These are phyloP conservation scores for Carex myosuroides DNA, from an alignment of 176 grass and related monocot genomes.

Conservation along the genomic window DNA sequence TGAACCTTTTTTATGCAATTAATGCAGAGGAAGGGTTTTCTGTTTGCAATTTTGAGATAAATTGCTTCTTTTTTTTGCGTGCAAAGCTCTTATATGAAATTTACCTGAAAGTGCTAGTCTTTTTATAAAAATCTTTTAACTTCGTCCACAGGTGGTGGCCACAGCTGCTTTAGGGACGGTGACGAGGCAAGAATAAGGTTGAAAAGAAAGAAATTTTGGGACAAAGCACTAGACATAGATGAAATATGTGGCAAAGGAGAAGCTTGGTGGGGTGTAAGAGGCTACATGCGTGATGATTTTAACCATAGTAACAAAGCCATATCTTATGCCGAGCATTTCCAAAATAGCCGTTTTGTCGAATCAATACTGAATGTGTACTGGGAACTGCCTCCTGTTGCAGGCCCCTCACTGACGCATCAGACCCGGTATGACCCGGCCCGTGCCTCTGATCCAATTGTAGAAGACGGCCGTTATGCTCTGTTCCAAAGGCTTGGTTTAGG, in stretches of 20 bases:
- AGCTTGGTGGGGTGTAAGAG: slow-evolving; percentile 86
- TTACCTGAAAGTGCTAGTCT: neutral
- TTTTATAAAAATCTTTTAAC: neutral
- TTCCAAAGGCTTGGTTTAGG: slow-evolving; percentile 60
- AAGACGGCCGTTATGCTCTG: slow-evolving; percentile 59
- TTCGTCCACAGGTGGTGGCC: slow-evolving; percentile 52
- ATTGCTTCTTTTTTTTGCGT: neutral
- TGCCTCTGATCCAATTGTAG: slow-evolving; percentile 59
- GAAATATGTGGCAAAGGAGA: slow-evolving; percentile 61
- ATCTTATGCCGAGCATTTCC: slow-evolving; percentile 70
- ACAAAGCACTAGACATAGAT: slow-evolving; percentile 67
- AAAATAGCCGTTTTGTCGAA: slow-evolving; percentile 72
- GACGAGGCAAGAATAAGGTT: slow-evolving; percentile 80
- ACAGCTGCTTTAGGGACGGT: slow-evolving; percentile 72
- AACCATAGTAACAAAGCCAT: slow-evolving; percentile 68
- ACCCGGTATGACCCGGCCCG: slow-evolving; percentile 86
- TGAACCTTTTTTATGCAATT: neutral
- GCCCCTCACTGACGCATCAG: slow-evolving; percentile 83
- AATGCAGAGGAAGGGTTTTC: neutral
- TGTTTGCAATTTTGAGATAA: neutral
- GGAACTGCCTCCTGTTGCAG: slow-evolving; percentile 83
- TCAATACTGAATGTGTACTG: slow-evolving; percentile 73
- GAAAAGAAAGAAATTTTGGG: slow-evolving; percentile 57
- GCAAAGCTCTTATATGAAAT: neutral
- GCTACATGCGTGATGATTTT: slow-evolving; percentile 74